Base-by-base conservation (phyloP, 1,139 yeast genomes). In the Magnusiomyces paraingens region DNA sequence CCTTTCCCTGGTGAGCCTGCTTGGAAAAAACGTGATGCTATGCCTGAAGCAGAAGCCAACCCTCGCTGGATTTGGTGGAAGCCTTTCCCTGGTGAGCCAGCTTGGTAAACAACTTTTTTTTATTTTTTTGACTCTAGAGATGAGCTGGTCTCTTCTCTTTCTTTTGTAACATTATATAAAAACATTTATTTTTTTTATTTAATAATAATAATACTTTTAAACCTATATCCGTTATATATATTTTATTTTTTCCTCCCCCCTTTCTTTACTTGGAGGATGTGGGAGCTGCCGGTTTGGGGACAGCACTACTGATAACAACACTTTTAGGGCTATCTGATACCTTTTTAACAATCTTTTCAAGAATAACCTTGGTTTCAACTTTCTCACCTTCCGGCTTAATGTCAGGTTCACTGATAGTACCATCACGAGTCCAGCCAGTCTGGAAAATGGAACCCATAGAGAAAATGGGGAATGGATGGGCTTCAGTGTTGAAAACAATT, bases 391-490 rank as follows among this genome's bases (percentile, higher is more conserved):
- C 32, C 8, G 44, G 21, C 44, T 40, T 20, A 17, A n/a, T 20
- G 20, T 20, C 21, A n/a, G 21, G 21, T 11, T n/a, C 32, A 8
- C 43, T 55, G 32, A 26, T 26, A 8, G 32, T 26, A 26, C 32
- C 32, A 26, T 26, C 32, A 8, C 64, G 61, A 15, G 58, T 62
- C 90, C 93, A 86, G 0, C 88, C 89, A 1, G 91, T 85, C 54
- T 74, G 74, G 64, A 84, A 82, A 49, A 70, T 66, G 2, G 80
- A 77, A 18, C 73, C 76, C 72, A 79, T 70, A 29, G 78, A 79
- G 61, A 86, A 84, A 54, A 73, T 77, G 20, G 97, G 97, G 72
- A 91, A 80, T 20, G 93, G 86, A 68, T 87, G 95, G 0, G 94
- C 95, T 63, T 86, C 90, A 8, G 90, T 83, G 64, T 87, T 86